These are phyloP conservation scores for Staphylotrichum tortipilum DNA, from an alignment of 495 filamentous ascomycete species.

Conservation along the genomic window DNA sequence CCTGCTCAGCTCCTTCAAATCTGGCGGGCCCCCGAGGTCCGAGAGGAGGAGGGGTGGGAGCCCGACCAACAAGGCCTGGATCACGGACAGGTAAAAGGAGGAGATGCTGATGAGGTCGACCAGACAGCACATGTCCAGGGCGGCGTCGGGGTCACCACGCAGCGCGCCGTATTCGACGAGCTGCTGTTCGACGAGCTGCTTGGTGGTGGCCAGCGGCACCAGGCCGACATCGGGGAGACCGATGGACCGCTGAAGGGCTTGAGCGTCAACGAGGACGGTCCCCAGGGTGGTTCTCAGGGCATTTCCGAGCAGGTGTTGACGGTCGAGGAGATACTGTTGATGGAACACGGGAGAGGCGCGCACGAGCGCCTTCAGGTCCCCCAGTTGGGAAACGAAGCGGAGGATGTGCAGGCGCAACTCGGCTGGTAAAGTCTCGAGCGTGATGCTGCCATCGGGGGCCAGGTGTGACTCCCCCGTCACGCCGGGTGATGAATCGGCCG, in stretches of 20 bases:
- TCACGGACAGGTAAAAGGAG: slow-evolving; percentile 15
- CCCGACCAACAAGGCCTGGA: slow-evolving; percentile 11
- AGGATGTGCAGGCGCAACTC: slow-evolving; percentile 10
- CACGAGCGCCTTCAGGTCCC: slow-evolving; percentile 15
- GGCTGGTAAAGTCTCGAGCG: background rate
- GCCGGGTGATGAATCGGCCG: too few species aligned
- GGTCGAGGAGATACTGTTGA: slow-evolving; percentile 20
- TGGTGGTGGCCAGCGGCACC: too few species aligned
- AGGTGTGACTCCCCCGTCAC: too few species aligned
- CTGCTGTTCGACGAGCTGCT: too few species aligned
- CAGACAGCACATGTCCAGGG: too few species aligned
- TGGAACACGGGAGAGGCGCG: slow-evolving; percentile 22
- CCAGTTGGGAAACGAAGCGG: slow-evolving; percentile 7
- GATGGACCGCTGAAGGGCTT: slow-evolving; percentile 1
- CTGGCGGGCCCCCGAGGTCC: background rate
- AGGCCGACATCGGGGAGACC: too few species aligned
- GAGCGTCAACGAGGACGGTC: slow-evolving; percentile 14
- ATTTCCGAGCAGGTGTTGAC: slow-evolving; percentile 5
- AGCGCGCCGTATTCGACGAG: too few species aligned
- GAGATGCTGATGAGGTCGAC: slow-evolving; percentile 9
- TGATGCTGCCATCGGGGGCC: slow-evolving; percentile 35
- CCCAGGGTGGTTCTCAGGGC: slow-evolving; percentile 9
- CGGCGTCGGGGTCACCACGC: too few species aligned
- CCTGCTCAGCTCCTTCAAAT: background rate
- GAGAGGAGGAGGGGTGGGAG: slow-evolving; percentile 8